Evolutionary conservation across 192 early-diverging fungal species (phyloP).

Genomic region (Coemansia erecta): DNA sequence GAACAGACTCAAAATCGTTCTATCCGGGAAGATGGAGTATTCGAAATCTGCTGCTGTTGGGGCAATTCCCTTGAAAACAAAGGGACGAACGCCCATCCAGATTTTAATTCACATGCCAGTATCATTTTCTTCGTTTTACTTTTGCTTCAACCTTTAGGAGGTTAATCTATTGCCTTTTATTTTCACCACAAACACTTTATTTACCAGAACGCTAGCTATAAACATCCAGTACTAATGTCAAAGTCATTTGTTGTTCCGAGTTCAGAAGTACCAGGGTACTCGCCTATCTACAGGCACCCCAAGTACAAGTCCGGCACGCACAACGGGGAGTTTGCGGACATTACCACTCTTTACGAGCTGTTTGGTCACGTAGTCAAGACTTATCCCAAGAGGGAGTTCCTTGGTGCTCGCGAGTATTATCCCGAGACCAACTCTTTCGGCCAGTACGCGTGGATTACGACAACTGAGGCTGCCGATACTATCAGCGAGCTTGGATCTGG

Average conservation of each 20-base stretch:
- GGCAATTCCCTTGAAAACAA: too few relatives aligned
- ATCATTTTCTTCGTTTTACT: too few relatives aligned
- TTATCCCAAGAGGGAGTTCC: slow-evolving; percentile 24
- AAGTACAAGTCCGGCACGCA: slow-evolving; percentile 39
- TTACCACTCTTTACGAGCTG: slow-evolving; percentile 33
- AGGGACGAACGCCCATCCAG: too few relatives aligned
- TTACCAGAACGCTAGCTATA: too few relatives aligned
- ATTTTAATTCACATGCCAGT: too few relatives aligned
- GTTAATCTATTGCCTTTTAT: too few relatives aligned
- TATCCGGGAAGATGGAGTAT: too few relatives aligned
- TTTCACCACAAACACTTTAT: too few relatives aligned
- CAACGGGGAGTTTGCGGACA: slow-evolving; percentile 14
- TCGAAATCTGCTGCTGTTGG: too few relatives aligned
- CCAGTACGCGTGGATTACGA: slow-evolving; percentile 60
- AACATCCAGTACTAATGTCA: slow-evolving; percentile 1
- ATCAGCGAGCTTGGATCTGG: slow-evolving; percentile 61
- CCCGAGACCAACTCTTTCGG: slow-evolving; percentile 48
- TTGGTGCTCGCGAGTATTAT: slow-evolving; percentile 58
- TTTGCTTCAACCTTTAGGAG: too few relatives aligned
- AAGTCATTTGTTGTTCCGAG: slow-evolving; percentile 7
- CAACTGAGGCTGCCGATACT: slow-evolving; percentile 43
- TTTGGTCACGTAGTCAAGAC: slow-evolving; percentile 19
- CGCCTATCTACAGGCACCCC: slow-evolving; percentile 16
- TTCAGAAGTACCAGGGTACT: slow-evolving; percentile 7
- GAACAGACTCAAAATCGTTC: too few relatives aligned